phyloP scores from a whole-genome alignment of 371 early-diverging fungal species.

The Mycotypha africana region DNA sequence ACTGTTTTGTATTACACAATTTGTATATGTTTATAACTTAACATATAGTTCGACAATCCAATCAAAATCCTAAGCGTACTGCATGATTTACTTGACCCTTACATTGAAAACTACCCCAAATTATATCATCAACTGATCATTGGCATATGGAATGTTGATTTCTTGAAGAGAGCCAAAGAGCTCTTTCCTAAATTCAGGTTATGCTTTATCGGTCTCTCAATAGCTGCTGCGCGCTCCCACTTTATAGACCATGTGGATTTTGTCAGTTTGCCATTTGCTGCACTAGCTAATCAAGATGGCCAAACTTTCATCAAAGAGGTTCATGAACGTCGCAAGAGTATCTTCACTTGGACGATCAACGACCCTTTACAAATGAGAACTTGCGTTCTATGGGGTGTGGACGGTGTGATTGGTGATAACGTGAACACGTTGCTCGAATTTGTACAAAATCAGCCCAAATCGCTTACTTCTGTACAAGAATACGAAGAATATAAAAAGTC shows the following conservation, averaged over 20 bases:
- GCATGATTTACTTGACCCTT: constrained; percentile 18
- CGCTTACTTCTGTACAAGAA: constrained; percentile 9
- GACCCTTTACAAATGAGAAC: constrained; percentile 42
- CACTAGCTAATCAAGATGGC: constrained; percentile 40
- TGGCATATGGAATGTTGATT: constrained; percentile 64
- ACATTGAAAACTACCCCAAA: constrained; percentile 16
- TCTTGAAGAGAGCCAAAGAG: constrained; percentile 39
- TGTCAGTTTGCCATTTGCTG: constrained; percentile 49
- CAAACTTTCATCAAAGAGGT: constrained; percentile 47
- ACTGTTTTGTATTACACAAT: not conserved
- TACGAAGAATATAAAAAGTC: constrained; percentile 10
- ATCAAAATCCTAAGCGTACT: constrained; percentile 39
- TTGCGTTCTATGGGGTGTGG: constrained; percentile 44
- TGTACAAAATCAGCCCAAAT: constrained; percentile 15
- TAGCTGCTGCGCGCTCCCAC: constrained; percentile 42
- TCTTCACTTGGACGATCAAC: constrained; percentile 62
- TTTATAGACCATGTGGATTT: constrained; percentile 47
- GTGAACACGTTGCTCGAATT: constrained; percentile 32
- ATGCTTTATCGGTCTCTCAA: constrained; percentile 53
- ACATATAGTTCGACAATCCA: constrained; percentile 48
- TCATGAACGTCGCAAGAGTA: constrained; percentile 40
- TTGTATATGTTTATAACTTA: not conserved
- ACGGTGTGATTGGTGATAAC: constrained; percentile 53
- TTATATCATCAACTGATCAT: constrained; percentile 44
- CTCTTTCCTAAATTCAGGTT: constrained; percentile 42